Base-by-base conservation (phyloP, 1,139 yeast species). In the Diutina mesorugosa region DNA sequence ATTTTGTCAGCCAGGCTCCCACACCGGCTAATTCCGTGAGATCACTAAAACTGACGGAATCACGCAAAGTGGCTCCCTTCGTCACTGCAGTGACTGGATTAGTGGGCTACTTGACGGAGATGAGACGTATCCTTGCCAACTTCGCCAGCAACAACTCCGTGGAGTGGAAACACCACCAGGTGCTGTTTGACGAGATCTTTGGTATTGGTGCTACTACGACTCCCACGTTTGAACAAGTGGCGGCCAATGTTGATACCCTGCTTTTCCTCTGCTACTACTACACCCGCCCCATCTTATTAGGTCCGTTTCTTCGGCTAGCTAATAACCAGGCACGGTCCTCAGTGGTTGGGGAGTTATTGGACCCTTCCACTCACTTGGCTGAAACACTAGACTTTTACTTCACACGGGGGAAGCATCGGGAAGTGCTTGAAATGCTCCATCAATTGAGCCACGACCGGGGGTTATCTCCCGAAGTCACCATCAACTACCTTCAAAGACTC, bases 301-400 rank as follows among this genome's bases (percentile, higher is more conserved):
- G 95, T 0, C 95, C 98, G 0, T 77, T 93, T 45, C 76, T 93
- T 7, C 74, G 98, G 56, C 76, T 90, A 1, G 79, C 80, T 0
- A 80, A 81, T 50, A 93, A 91, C 65, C 74, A 76, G 60, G 90
- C 97, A 71, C 85, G 86, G 64, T 77, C 86, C 1, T 72, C 72
- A 1, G 76, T 81, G 3, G 96, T 90, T 2, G 32, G 41, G 7
- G 26, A 29, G 53, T 45, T 16, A 32, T 60, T 60, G 35, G 62
- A 61, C 35, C 72, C 73, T n/a, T 70, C 74, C 45, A 73, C 74
- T 6, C 78, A 81, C 65, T 78, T 82, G 63, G 79, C 78, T 53
- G 97, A 90, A 62, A 73, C 93, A 51, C 77, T 90, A 14, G 96
- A 89, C 65, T 93, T 89, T 65, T 89, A 87, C 64, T 85, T 74